These are phyloP conservation scores for Xylariaceae sp. DNA, from an alignment of 2,329 filamentous ascomycete species.

Conservation along the genomic window DNA sequence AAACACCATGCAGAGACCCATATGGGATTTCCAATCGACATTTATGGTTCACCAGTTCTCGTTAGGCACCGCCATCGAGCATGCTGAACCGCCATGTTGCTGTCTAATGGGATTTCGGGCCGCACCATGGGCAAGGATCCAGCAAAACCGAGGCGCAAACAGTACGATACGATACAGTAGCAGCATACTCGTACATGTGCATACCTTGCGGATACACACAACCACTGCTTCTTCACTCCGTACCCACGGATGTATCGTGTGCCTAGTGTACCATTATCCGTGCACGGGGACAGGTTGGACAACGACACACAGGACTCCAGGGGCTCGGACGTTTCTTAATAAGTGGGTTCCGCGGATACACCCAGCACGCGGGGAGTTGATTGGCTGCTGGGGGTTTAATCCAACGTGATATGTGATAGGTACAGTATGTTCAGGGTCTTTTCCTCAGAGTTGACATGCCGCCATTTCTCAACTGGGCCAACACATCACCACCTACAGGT, in stretches of 20 bases:
- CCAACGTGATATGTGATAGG: conserved; percentile 4
- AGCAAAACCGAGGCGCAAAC: not conserved
- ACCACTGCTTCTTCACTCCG: too few species aligned
- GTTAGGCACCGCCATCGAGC: not conserved
- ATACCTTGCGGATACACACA: not conserved
- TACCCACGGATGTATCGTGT: not conserved
- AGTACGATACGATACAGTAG: not conserved
- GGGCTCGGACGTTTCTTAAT: conserved; percentile 4
- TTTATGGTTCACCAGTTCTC: not conserved
- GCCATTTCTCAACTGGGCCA: conserved; percentile 6
- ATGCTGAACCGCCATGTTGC: not conserved
- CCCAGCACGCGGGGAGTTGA: not conserved
- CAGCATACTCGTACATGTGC: not conserved
- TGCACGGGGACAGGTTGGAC: not conserved
- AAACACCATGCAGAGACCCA: not conserved
- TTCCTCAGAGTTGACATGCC: conserved; percentile 2
- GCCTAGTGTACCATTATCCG: not conserved
- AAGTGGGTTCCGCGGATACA: conserved; percentile 2
- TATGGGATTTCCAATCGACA: not conserved
- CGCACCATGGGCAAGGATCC: not conserved
- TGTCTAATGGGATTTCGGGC: not conserved
- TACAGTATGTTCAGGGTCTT: conserved; percentile 1
- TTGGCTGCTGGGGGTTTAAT: not conserved
- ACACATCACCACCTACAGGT: conserved; percentile 1
- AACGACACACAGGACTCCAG: not conserved